phyloP scores from a whole-genome alignment of 2,329 filamentous ascomycete species.

The Diaporthe batatas region DNA sequence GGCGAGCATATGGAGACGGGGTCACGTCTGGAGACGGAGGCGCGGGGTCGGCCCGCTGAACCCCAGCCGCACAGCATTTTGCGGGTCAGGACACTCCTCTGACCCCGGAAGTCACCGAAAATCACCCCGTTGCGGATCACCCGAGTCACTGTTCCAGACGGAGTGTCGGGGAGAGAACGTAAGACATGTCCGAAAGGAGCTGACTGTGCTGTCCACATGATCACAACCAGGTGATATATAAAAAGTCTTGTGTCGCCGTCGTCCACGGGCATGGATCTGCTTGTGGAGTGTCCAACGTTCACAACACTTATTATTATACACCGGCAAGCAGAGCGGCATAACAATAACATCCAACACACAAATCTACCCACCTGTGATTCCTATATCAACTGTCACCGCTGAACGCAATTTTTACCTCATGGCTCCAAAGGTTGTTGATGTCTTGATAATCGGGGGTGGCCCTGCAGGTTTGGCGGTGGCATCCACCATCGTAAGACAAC shows the following conservation, averaged over 20 bases:
- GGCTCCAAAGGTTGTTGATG: constrained; percentile 37
- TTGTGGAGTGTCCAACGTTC: background rate
- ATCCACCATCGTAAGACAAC: constrained; percentile 62
- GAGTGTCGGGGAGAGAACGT: constrained; percentile 13
- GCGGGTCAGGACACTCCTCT: constrained; percentile 4
- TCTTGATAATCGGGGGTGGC: constrained; percentile 66
- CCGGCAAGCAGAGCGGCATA: background rate
- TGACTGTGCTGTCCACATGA: constrained; percentile 25
- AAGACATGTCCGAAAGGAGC: constrained; percentile 27
- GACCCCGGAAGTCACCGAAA: constrained; percentile 22
- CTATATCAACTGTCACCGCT: no score
- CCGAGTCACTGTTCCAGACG: constrained; percentile 11
- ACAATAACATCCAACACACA: background rate
- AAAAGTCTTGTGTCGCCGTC: background rate
- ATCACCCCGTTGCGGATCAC: constrained; percentile 21
- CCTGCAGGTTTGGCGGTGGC: constrained; percentile 64
- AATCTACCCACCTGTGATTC: no score
- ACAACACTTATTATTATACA: background rate
- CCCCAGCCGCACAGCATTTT: background rate
- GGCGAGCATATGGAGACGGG: background rate
- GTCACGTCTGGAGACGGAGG: constrained; percentile 5
- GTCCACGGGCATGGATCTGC: background rate
- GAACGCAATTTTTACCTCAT: background rate
- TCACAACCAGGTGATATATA: constrained; percentile 20
- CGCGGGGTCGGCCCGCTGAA: constrained; percentile 26